A percentile compares a stretch with the other conserved stretches of the same genome.
Conservation (phyloP, 2,329 filamentous ascomycete genomes). For the Furcasterigmium sp. region DNA sequence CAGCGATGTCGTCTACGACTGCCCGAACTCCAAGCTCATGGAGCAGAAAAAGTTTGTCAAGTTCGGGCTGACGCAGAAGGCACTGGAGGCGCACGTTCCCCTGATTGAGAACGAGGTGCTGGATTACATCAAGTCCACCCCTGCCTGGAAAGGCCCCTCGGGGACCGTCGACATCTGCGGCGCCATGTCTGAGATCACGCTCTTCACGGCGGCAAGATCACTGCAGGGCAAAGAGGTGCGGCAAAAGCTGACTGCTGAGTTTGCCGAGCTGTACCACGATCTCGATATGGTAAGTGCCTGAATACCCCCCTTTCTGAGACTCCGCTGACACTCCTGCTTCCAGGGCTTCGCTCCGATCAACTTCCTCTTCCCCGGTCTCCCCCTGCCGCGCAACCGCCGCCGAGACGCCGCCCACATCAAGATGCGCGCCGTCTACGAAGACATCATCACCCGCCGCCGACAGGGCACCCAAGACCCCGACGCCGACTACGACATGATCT, state of each 20-base stretch:
- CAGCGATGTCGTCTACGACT: constrained; percentile 84
- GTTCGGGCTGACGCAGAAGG: constrained; percentile 69
- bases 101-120: constrained; percentile 72
- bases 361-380: constrained; percentile 84
- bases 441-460: constrained; percentile 73
- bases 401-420: constrained; percentile 76
- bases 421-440: constrained; percentile 76
- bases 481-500: constrained; percentile 73
- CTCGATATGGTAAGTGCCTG: too few relatives aligned
- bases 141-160: constrained; percentile 61
- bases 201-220: constrained; percentile 82
- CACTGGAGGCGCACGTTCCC: constrained; percentile 69
- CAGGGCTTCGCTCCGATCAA: constrained; percentile 87
- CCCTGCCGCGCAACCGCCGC: constrained; percentile 80
- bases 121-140: constrained; percentile 63
- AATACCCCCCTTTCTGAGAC: too few relatives aligned
- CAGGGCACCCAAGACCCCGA: constrained; percentile 43
- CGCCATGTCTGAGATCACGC: constrained; percentile 79
- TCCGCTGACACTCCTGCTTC: too few relatives aligned
- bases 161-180: constrained; percentile 69
- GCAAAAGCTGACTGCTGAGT: constrained; percentile 70
- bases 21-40: constrained; percentile 88
- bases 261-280: constrained; percentile 80
- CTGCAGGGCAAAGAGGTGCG: constrained; percentile 83
- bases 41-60: constrained; percentile 96